phyloP scores from a whole-genome alignment of 305 asterid genomes.

The Fraxinus nigra region DNA sequence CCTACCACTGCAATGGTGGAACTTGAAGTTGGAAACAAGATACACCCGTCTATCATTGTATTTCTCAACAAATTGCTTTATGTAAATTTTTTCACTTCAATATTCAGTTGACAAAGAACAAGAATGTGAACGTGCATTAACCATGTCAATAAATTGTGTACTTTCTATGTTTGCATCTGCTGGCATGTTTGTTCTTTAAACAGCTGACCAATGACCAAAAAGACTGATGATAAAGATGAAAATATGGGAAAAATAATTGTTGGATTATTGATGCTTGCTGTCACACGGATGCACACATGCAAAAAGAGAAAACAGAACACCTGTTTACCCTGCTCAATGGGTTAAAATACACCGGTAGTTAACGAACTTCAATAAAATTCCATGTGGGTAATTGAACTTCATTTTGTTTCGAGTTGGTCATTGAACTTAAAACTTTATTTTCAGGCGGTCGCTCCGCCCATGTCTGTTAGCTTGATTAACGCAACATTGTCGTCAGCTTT shows the following conservation, averaged over 20 bases:
- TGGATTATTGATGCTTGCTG: neutral
- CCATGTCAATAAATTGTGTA: conserved; percentile 30
- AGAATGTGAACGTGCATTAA: conserved; percentile 54
- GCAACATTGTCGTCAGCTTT: neutral
- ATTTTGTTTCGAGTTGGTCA: neutral
- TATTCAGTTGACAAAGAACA: conserved; percentile 32
- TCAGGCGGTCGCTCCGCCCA: neutral
- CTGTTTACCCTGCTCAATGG: neutral
- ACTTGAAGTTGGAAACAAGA: conserved; percentile 35
- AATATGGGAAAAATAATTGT: neutral
- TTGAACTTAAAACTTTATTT: neutral
- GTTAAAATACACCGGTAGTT: neutral
- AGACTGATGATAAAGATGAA: neutral
- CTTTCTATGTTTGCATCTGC: neutral
- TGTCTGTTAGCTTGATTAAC: neutral
- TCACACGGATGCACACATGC: neutral
- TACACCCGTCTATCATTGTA: conserved; percentile 16
- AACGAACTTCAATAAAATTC: neutral
- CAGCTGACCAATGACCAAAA: neutral
- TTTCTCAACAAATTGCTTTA: conserved; percentile 33
- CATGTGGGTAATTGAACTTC: neutral
- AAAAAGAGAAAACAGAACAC: neutral
- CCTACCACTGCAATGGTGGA: conserved; percentile 62
- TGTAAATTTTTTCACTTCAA: conserved; percentile 55
- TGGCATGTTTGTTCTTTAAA: neutral